Base-by-base conservation (phyloP, 345 rosid species). In the Eucalyptus lansdowneana region DNA sequence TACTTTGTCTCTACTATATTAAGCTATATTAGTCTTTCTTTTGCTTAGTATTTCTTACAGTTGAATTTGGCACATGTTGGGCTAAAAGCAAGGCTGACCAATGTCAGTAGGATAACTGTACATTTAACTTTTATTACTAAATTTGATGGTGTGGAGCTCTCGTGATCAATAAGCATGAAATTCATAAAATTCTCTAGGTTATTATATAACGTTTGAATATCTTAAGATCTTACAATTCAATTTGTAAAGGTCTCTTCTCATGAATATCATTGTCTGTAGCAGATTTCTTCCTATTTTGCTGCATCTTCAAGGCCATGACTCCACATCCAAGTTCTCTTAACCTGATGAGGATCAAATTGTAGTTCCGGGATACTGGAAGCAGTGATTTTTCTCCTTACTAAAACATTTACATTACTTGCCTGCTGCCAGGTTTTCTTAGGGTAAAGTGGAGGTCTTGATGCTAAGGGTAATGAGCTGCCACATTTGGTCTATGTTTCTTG, bases 381-480 rank as follows among this genome's bases (percentile, higher is more conserved):
- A 25, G n/a, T 10, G 34, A 24, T 47, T 24, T 44, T 31, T 49
- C 22, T 65, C 65, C 40, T n/a, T 8, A 15, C 47, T 21, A 42
- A 86, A 40, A 22, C 50, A 13, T 89, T 27, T 58, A 11, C 65
- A 25, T 58, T 58, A 58, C 65, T 85, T 58, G 80, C 17, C 53
- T 72, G 14, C 86, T 89, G 92, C 88, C 93, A 97, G 99, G 99
- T 97, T 90, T 97, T 96, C 98, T 94, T 96, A 87, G 99, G 96
- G 72, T 97, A 97, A 93, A 97, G 93, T 91, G 99, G 99, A 86
- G 98, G 98, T 85, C 97, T 94, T 89, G 99, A 97, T 93, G 92
- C 97, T 29, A 99, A 97, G 88, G 99, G 99, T 45, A 96, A 96
- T 90, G 99, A 96, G 93, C 92, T 97, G 89, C 99, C 98, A 2